Evolutionary conservation across 1,284 basidiomycete species (phyloP).

Genomic region (Phylloboletellus chloephorus): DNA sequence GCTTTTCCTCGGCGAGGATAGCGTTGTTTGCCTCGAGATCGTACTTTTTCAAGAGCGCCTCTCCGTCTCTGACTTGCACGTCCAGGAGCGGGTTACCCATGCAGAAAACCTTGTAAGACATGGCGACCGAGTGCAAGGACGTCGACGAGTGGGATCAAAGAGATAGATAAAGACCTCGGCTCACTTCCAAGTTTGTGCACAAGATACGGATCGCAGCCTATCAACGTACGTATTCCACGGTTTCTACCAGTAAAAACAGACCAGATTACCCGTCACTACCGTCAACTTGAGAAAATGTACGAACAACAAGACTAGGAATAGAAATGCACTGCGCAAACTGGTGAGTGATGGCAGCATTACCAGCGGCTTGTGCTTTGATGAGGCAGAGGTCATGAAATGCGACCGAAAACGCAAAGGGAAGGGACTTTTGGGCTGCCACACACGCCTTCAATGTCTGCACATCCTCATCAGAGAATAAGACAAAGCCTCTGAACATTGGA

Average conservation of each 20-base stretch:
- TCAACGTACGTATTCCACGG: constrained; percentile 1
- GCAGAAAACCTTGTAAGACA: constrained; percentile 60
- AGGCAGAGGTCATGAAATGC: constrained; percentile 43
- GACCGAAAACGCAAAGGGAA: constrained; percentile 40
- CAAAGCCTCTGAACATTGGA: constrained; percentile 18
- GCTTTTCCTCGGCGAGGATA: constrained; percentile 90
- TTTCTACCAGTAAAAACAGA: background rate
- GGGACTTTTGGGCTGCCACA: constrained; percentile 34
- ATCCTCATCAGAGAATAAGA: constrained; percentile 29
- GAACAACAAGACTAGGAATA: constrained; percentile 19
- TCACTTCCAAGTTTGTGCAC: too few relatives aligned
- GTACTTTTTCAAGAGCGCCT: constrained; percentile 87
- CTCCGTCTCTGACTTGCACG: constrained; percentile 81
- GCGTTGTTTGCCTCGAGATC: constrained; percentile 93
- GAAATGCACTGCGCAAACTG: constrained; percentile 26
- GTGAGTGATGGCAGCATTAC: constrained; percentile 22
- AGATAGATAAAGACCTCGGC: background rate
- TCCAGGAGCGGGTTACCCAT: constrained; percentile 90
- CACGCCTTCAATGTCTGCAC: constrained; percentile 46
- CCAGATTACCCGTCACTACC: constrained; percentile 6
- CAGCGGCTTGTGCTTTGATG: constrained; percentile 42
- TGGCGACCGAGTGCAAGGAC: constrained; percentile 15
- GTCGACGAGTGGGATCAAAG: constrained; percentile 10
- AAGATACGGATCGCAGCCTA: too few relatives aligned
- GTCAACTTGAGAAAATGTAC: constrained; percentile 19